Base-by-base conservation (phyloP, 345 rosid genomes). In the Lepidium didymum region DNA sequence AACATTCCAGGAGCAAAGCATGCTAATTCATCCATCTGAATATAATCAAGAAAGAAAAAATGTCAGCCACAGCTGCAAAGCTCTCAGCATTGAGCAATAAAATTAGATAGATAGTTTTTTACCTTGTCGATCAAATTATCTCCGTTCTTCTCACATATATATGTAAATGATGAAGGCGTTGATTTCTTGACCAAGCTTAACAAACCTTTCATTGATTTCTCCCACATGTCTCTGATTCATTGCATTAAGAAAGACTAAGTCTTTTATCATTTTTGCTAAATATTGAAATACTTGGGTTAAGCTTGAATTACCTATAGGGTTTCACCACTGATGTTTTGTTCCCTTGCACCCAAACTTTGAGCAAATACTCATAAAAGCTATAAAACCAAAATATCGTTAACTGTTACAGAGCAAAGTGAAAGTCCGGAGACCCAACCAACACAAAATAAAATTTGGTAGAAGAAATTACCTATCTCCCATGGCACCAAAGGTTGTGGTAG, bases 1-100 rank as follows among this genome's bases (percentile, higher is more conserved):
- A 94, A 68, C 97, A 94, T 94, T 79, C 99, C 99, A 12, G 99
- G 97, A 74, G 89, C 96, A 83, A 94, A 94, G 85, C 99, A 94
- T 9, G 99, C 99, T 67, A 94, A 74, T 75, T 94, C 99, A 83
- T 94, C 99, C 99, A 94, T 94, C 99, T 94, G 80, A 80, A 74
- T 38, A 54, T 34, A 53, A 45, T 61, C 13, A 33, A 54, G 54
- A 37, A 35, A 52, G 43, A 8, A 35, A 44, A 40, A 37, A 62
- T 35, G 55, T 72, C 50, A 62, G 52, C 67, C 57, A 62, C 63
- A 52, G 16, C 33, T 1, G 3, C 27, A 75, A 64, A 41, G 27
- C 49, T 61, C 29, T 72, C 11, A 13, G 41, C 53, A 3, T 52
- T 59, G 49, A 41, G 15, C 2, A 5, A n/a, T 35, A 35, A 52